Conservation (phyloP, 2,329 filamentous ascomycete species). For the Colletotrichum trifolii region DNA sequence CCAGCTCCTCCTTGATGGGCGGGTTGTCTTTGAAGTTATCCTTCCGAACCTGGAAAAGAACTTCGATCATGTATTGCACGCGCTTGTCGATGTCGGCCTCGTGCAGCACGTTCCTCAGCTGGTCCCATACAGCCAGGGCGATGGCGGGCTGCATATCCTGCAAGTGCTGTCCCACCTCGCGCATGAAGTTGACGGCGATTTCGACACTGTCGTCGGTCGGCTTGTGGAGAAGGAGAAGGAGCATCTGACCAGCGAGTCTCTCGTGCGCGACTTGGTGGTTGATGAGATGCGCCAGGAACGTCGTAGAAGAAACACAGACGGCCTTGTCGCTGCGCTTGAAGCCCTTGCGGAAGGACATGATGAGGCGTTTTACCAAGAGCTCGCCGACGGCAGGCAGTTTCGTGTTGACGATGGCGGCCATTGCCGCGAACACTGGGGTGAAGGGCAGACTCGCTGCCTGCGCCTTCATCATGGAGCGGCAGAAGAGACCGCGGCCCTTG, state of each 20-base stretch:
- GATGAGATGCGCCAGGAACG: conserved; percentile 93
- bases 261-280: conserved; percentile 97
- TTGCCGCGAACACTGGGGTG: conserved; percentile 94
- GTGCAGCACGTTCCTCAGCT: conserved; percentile 94
- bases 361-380: conserved; percentile 83
- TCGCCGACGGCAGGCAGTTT: conserved; percentile 96
- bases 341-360: conserved; percentile 94
- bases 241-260: conserved; percentile 90
- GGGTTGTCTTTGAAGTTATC: conserved; percentile 97
- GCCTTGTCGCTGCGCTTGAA: conserved; percentile 98
- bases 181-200: conserved; percentile 92
- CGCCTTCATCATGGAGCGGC: conserved; percentile 97
- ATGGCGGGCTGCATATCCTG: conserved; percentile 96
- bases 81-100: conserved; percentile 97
- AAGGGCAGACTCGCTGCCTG: conserved; percentile 96
- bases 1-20: conserved; percentile 89
- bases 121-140: conserved; percentile 90
- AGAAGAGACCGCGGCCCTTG: conserved; percentile 91
- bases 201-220: conserved; percentile 98
- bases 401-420: conserved; percentile 96
- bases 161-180: conserved; percentile 92
- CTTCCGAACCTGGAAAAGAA: conserved; percentile 95
- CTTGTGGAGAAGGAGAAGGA: conserved; percentile 91
- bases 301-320: conserved; percentile 91
- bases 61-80: conserved; percentile 99